A percentile compares a stretch with the other conserved stretches of the same genome.
Conservation (phyloP, 805 yeast genomes). For the Suhomyces canberraensis region DNA sequence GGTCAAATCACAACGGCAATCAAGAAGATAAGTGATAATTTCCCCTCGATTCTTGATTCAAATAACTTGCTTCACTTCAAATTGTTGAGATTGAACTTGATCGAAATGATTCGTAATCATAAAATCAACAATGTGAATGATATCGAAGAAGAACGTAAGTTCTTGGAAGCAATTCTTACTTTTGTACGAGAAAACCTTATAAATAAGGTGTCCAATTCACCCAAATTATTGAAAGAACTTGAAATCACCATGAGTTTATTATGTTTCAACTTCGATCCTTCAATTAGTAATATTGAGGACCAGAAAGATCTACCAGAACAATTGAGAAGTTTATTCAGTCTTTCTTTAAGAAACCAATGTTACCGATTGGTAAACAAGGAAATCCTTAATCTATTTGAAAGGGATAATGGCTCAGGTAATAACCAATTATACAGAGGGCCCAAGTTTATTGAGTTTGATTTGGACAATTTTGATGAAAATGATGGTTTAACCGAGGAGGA, state of each 20-base stretch:
- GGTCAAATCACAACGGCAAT: conserved; percentile 65
- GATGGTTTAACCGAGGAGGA: conserved; percentile 6
- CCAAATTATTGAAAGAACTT: conserved; percentile 61
- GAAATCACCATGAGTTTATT: conserved; percentile 83
- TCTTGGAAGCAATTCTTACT: conserved; percentile 50
- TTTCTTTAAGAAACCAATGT: conserved; percentile 60
- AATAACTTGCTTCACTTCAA: conserved; percentile 68
- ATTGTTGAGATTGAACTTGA: conserved; percentile 65
- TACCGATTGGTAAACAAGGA: conserved; percentile 70
- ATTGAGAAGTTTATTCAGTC: conserved; percentile 53
- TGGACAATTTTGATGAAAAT: conserved; percentile 7
- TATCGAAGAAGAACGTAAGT: conserved; percentile 37
- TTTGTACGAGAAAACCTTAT: conserved; percentile 65
- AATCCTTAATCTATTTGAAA: conserved; percentile 40
- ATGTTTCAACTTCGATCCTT: conserved; percentile 45
- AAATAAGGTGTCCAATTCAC: conserved; percentile 55
- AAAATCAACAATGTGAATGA: conserved; percentile 14
- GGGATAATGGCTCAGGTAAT: conserved; percentile 8
- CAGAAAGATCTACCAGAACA: conserved; percentile 50
- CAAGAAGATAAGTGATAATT: conserved; percentile 50
- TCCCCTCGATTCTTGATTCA: conserved; percentile 63
- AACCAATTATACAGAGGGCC: conserved; percentile 19
- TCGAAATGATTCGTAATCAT: conserved; percentile 74
- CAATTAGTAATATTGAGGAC: conserved; percentile 26
- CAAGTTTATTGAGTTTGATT: conserved; percentile 19